A percentile compares a stretch with the other conserved stretches of the same genome.
These are phyloP conservation scores for Pestalotiopsis sp. DNA, from an alignment of 2,329 filamentous ascomycete genomes.

Conservation along the genomic window DNA sequence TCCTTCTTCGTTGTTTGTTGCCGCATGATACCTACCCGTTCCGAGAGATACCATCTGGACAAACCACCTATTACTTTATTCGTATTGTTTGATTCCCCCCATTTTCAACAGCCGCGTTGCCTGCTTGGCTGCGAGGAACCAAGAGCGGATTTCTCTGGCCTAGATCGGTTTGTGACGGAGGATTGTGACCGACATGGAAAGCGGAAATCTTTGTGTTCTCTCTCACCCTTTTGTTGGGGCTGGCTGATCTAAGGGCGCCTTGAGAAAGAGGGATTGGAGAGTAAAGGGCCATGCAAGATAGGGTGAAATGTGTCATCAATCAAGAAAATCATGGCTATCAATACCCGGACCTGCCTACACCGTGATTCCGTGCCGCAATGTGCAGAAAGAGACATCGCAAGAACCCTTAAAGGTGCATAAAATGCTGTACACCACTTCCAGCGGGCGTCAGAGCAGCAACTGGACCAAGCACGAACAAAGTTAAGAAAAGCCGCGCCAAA, in stretches of 20 bases:
- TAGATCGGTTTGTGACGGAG: neutral
- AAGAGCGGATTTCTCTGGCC: neutral
- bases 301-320: neutral
- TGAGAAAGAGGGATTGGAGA: neutral
- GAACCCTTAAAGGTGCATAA: neutral
- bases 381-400: neutral
- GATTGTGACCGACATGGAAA: neutral
- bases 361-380: neutral
- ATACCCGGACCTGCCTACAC: neutral
- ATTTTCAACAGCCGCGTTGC: neutral
- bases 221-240: neutral
- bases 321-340: neutral
- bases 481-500: neutral
- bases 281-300: neutral
- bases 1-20: slow-evolving; percentile 3
- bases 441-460: neutral
- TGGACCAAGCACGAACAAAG: neutral
- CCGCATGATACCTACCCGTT: slow-evolving; percentile 3
- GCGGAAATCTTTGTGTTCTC: neutral
- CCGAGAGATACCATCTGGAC: slow-evolving; percentile 12
- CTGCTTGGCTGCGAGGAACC: neutral
- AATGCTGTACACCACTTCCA: neutral
- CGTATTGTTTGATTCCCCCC: slow-evolving; percentile 8
- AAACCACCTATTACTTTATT: slow-evolving; percentile 5
- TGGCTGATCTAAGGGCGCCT: neutral